These are phyloP conservation scores for Obelidium mucronatum DNA, from an alignment of 192 early-diverging fungal species.

Conservation along the genomic window DNA sequence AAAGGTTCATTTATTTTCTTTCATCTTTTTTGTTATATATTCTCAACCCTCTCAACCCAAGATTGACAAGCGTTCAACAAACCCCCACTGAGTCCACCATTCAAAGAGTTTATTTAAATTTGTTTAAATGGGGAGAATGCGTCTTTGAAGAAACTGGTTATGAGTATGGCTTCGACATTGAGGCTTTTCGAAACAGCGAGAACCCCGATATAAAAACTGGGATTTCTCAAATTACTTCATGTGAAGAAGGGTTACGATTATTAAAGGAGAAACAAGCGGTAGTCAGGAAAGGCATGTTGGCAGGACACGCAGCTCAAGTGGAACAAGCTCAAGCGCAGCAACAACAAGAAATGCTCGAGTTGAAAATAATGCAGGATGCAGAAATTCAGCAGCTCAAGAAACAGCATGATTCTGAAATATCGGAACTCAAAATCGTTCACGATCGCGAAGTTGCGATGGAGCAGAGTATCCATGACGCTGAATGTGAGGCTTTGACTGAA, in stretches of 20 bases:
- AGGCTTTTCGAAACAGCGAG: not conserved
- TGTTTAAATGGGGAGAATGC: slow-evolving; percentile 26
- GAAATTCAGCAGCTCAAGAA: not conserved
- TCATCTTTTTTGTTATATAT: too few species aligned
- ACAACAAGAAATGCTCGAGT: not conserved
- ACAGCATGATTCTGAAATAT: slow-evolving; percentile 35
- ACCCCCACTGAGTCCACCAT: not conserved
- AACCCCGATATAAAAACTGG: not conserved
- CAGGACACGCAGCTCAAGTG: not conserved
- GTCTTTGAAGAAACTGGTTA: not conserved
- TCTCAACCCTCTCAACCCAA: too few species aligned
- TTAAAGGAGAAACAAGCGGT: slow-evolving; percentile 8
- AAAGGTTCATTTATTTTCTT: too few species aligned
- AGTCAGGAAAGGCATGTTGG: not conserved
- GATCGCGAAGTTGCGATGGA: slow-evolving; percentile 54
- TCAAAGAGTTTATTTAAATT: not conserved
- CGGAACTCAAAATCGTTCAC: slow-evolving; percentile 29
- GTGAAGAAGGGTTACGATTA: not conserved
- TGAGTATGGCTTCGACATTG: not conserved
- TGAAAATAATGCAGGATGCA: not conserved
- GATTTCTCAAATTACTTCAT: not conserved
- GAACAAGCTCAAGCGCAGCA: not conserved
- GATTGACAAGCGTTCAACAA: not conserved
- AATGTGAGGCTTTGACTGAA: slow-evolving; percentile 46
- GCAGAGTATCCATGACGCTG: slow-evolving; percentile 45